Evolutionary conservation across 2,329 filamentous ascomycete species (phyloP).

Genomic region (Arthrobotrys entomopaga): DNA sequence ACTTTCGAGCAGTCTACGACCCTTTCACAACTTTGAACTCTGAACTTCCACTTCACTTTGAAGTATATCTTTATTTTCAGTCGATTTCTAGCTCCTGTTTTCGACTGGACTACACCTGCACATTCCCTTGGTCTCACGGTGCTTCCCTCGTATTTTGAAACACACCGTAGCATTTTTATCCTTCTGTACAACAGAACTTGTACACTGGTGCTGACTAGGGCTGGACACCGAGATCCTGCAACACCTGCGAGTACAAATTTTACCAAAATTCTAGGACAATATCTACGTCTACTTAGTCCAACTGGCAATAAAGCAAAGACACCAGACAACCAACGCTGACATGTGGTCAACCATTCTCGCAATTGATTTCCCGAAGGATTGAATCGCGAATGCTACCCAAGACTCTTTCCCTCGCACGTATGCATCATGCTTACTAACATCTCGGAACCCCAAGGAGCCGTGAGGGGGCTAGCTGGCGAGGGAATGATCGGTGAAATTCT

Average conservation of each 20-base stretch:
- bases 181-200: slow-evolving; percentile 8
- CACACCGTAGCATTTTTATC: slow-evolving; percentile 14
- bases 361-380: background rate
- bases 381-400: slow-evolving; percentile 20
- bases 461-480: too few species aligned
- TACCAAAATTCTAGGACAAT: too few species aligned
- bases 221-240: background rate
- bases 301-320: too few species aligned
- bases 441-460: slow-evolving; percentile 3
- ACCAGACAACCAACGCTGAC: background rate
- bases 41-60: too few species aligned
- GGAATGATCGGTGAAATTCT: background rate
- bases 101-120: too few species aligned
- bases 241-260: too few species aligned
- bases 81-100: slow-evolving; percentile 10
- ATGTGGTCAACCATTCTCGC: background rate
- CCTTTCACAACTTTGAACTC: too few species aligned
- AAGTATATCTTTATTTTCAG: too few species aligned
- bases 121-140: too few species aligned
- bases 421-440: slow-evolving; percentile 31
- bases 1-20: too few species aligned
- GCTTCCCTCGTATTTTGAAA: slow-evolving; percentile 25
- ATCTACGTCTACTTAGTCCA: too few species aligned
- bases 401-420: slow-evolving; percentile 6
- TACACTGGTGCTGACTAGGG: slow-evolving; percentile 10